These are phyloP conservation scores for Heliosperma pusillum DNA, from an alignment of 148 eudicot genomes.

Conservation along the genomic window DNA sequence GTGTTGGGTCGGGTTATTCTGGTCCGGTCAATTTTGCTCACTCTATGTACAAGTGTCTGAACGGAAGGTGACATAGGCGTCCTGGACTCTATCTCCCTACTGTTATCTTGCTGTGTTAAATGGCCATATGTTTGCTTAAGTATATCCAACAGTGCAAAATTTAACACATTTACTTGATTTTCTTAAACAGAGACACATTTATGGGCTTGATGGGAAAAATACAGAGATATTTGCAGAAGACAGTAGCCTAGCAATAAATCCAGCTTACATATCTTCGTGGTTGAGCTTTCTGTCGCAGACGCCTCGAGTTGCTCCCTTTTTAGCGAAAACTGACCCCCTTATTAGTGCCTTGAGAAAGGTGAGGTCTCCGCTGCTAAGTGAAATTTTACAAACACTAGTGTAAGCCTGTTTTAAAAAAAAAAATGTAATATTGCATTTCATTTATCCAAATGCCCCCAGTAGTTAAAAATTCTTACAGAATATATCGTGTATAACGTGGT, in stretches of 20 bases:
- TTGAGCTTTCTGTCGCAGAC: conserved; percentile 72
- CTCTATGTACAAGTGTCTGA: neutral
- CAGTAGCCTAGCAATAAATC: conserved; percentile 76
- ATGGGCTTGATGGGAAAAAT: conserved; percentile 72
- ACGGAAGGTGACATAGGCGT: neutral
- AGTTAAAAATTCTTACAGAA: no score
- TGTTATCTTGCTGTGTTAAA: neutral
- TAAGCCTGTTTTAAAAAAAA: neutral
- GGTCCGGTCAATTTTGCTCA: no score
- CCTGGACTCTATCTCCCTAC: no score
- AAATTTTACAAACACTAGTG: neutral
- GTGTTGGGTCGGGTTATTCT: no score
- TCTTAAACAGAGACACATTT: conserved; percentile 72
- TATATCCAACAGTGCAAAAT: neutral
- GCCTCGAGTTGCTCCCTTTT: conserved; percentile 94
- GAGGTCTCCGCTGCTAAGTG: neutral
- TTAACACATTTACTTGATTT: conserved; percentile 6
- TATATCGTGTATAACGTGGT: neutral
- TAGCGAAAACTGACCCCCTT: conserved; percentile 74
- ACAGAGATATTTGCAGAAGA: conserved; percentile 79
- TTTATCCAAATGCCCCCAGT: neutral
- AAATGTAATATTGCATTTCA: neutral
- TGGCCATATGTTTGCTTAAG: neutral
- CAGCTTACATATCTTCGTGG: conserved; percentile 75
- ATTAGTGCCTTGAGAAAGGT: conserved; percentile 80